phyloP scores from a whole-genome alignment of 352 stramenopile species.

The Phytophthora pseudosyringae region DNA sequence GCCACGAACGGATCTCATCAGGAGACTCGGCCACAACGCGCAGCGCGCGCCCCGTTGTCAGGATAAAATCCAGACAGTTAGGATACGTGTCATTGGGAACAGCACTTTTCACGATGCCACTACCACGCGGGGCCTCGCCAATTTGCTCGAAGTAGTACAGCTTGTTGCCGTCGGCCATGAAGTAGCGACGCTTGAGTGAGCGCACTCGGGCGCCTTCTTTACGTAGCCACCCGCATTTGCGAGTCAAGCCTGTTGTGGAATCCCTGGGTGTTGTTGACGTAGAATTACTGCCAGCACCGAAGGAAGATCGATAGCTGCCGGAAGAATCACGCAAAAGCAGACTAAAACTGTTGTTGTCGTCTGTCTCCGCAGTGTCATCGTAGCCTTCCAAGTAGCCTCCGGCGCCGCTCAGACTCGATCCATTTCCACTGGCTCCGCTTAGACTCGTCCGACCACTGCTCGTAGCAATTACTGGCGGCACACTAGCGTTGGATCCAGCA shows the following conservation, averaged over 20 bases:
- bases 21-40: conserved; percentile 68
- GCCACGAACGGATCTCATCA: conserved; percentile 69
- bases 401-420: conserved; percentile 29
- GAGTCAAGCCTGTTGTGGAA: conserved; percentile 24
- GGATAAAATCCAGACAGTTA: conserved; percentile 74
- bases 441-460: conserved; percentile 20
- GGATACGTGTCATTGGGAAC: conserved; percentile 53
- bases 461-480: conserved; percentile 16
- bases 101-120: conserved; percentile 58
- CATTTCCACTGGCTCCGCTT: conserved; percentile 5
- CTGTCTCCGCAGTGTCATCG: conserved; percentile 21
- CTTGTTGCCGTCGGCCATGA: conserved; percentile 62
- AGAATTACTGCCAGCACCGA: conserved; percentile 14
- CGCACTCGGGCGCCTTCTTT: conserved; percentile 80
- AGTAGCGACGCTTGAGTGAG: conserved; percentile 82
- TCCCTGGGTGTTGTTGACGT: conserved; percentile 15
- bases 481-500: conserved; percentile 34
- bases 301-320: conserved; percentile 19
- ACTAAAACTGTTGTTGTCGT: conserved; percentile 21
- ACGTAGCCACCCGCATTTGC: conserved; percentile 77
- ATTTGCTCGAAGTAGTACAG: conserved; percentile 74
- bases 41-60: conserved; percentile 63
- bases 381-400: conserved; percentile 36
- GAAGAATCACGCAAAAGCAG: conserved; percentile 21
- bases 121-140: conserved; percentile 57